Conservation (phyloP, 2,329 filamentous ascomycete genomes). For the Trichoderma koningiopsis region DNA sequence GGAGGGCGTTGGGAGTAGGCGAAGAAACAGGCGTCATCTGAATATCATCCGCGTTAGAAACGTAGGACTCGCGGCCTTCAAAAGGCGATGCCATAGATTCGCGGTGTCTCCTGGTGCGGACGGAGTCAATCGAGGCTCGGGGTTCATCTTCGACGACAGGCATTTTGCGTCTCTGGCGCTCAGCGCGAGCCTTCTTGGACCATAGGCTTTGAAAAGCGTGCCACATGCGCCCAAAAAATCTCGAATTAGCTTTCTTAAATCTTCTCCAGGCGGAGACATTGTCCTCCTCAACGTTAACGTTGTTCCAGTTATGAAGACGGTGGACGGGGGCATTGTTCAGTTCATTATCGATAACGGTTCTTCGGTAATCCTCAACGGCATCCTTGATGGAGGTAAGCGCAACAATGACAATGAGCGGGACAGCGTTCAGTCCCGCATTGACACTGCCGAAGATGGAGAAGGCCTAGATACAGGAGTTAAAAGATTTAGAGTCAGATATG, state of each 20-base stretch:
- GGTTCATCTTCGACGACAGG: slow-evolving; percentile 48
- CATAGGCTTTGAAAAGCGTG: slow-evolving; percentile 50
- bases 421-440: slow-evolving; percentile 86
- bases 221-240: slow-evolving; percentile 57
- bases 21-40: slow-evolving; percentile 96
- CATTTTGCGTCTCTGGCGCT: slow-evolving; percentile 52
- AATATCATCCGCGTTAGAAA: slow-evolving; percentile 69
- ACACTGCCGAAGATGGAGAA: slow-evolving; percentile 93
- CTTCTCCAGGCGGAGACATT: slow-evolving; percentile 82
- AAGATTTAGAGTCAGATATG: slow-evolving; percentile 10
- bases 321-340: slow-evolving; percentile 97
- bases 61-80: slow-evolving; percentile 53
- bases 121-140: slow-evolving; percentile 58
- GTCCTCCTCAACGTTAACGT: slow-evolving; percentile 90
- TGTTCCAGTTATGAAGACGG: slow-evolving; percentile 82
- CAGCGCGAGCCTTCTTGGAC: slow-evolving; percentile 54
- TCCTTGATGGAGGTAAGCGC: slow-evolving; percentile 89
- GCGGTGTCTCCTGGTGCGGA: slow-evolving; percentile 40
- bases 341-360: slow-evolving; percentile 87
- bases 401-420: slow-evolving; percentile 91
- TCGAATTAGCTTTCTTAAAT: slow-evolving; percentile 85
- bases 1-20: slow-evolving; percentile 57
- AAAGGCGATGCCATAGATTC: slow-evolving; percentile 54
- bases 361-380: slow-evolving; percentile 90
- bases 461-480: slow-evolving; percentile 65